These are phyloP conservation scores for Mycena crocata DNA, from an alignment of 768 basidiomycete species.

Conservation along the genomic window DNA sequence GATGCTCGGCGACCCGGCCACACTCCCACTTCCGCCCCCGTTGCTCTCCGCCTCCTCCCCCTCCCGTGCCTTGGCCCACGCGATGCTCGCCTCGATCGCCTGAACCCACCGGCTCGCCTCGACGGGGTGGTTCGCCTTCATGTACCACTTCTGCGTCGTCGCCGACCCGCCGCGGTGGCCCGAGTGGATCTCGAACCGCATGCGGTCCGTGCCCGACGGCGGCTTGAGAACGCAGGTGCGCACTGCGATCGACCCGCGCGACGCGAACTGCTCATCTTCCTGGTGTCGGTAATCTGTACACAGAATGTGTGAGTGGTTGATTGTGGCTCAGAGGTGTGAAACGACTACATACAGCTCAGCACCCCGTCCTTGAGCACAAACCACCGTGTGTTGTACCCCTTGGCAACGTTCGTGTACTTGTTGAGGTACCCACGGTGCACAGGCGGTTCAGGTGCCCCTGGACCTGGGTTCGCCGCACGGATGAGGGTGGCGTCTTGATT, in stretches of 20 bases:
- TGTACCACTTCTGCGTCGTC: slow-evolving; percentile 78
- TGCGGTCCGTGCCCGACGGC: slow-evolving; percentile 62
- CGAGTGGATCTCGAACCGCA: slow-evolving; percentile 87
- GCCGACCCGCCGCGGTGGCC: slow-evolving; percentile 59
- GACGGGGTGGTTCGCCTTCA: slow-evolving; percentile 88
- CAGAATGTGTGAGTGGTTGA: not conserved
- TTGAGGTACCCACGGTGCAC: slow-evolving; percentile 82
- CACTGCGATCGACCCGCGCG: slow-evolving; percentile 91
- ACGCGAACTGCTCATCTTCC: slow-evolving; percentile 88
- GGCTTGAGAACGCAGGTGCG: slow-evolving; percentile 76
- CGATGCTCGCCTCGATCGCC: slow-evolving; percentile 78
- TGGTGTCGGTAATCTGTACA: slow-evolving; percentile 82
- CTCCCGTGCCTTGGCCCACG: slow-evolving; percentile 65
- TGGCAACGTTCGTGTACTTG: slow-evolving; percentile 94
- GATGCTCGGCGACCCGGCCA: slow-evolving; percentile 53
- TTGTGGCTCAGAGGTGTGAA: not conserved
- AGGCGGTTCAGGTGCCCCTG: slow-evolving; percentile 62
- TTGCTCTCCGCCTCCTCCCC: slow-evolving; percentile 29
- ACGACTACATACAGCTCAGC: slow-evolving; percentile 75
- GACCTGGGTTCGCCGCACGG: slow-evolving; percentile 51
- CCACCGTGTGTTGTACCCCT: slow-evolving; percentile 91
- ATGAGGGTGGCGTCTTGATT: slow-evolving; percentile 85
- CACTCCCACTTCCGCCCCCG: slow-evolving; percentile 27
- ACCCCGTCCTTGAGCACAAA: slow-evolving; percentile 90
- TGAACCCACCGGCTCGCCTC: slow-evolving; percentile 92